These are phyloP conservation scores for Neonectria magnoliae DNA, from an alignment of 2,329 filamentous ascomycete genomes.

Conservation along the genomic window DNA sequence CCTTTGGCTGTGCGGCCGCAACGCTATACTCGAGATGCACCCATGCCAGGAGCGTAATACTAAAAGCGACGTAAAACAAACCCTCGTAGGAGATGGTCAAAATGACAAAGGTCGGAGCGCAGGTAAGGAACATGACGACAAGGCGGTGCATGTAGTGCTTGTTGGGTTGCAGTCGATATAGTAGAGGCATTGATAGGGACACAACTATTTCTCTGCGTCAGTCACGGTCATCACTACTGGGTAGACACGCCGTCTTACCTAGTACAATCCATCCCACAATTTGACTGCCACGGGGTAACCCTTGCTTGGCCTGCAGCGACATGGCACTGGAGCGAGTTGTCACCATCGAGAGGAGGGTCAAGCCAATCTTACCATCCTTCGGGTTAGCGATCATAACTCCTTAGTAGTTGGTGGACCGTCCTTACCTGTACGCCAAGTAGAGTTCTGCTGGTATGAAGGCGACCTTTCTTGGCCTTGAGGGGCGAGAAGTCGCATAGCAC, in stretches of 20 bases:
- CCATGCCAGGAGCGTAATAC: conserved; percentile 84
- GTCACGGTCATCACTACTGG: not conserved
- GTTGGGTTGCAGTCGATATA: conserved; percentile 83
- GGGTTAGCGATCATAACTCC: conserved; percentile 20
- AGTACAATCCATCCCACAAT: conserved; percentile 85
- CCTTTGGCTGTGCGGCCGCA: conserved; percentile 40
- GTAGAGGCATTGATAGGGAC: conserved; percentile 81
- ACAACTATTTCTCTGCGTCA: conserved; percentile 59
- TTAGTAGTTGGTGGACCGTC: not conserved
- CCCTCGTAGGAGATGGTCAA: conserved; percentile 98
- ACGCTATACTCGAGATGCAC: conserved; percentile 89
- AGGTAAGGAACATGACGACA: conserved; percentile 89
- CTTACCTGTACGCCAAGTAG: conserved; percentile 74
- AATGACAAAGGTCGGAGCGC: conserved; percentile 93
- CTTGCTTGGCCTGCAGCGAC: conserved; percentile 85
- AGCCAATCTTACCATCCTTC: conserved; percentile 65
- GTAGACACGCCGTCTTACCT: conserved; percentile 57
- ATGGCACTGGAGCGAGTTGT: conserved; percentile 88
- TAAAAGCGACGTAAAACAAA: conserved; percentile 93
- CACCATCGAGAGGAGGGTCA: conserved; percentile 82
- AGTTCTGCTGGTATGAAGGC: conserved; percentile 59
- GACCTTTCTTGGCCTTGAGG: conserved; percentile 44
- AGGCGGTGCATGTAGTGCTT: conserved; percentile 91
- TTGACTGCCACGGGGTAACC: conserved; percentile 88
- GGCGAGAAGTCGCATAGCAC: conserved; percentile 58